Evolutionary conservation across 352 stramenopile species (phyloP).

Genomic region (Globisporangium sylvaticum): DNA sequence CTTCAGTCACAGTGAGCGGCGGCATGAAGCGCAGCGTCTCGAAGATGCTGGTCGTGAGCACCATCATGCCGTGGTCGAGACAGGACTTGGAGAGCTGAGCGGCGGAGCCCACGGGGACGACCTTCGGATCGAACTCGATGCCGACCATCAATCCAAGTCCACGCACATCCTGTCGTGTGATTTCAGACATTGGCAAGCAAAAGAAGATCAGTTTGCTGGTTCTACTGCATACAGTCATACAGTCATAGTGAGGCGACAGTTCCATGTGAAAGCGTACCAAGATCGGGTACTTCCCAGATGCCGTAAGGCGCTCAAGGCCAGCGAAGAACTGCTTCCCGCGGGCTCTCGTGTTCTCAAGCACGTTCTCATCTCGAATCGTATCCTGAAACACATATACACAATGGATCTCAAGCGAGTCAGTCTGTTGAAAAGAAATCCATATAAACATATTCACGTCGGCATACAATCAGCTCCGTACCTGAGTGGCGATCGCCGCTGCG

Average conservation of each 20-base stretch:
- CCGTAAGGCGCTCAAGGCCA: slow-evolving; percentile 74
- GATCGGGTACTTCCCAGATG: slow-evolving; percentile 73
- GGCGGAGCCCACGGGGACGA: slow-evolving; percentile 49
- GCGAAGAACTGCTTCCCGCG: slow-evolving; percentile 74
- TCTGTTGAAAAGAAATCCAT: no score
- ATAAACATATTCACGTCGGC: no score
- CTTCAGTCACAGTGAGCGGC: slow-evolving; percentile 79
- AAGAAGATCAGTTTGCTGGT: background rate
- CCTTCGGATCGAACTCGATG: slow-evolving; percentile 84
- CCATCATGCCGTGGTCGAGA: slow-evolving; percentile 83
- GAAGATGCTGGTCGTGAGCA: slow-evolving; percentile 88
- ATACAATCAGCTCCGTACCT: no score
- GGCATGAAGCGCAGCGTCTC: slow-evolving; percentile 93
- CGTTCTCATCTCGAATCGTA: slow-evolving; percentile 85
- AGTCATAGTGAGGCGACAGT: background rate
- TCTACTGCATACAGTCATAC: background rate
- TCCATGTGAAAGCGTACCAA: background rate
- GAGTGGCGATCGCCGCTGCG: slow-evolving; percentile 86
- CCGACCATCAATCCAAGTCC: slow-evolving; percentile 92
- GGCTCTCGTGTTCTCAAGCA: slow-evolving; percentile 79
- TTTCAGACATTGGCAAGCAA: background rate
- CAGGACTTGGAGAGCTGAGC: slow-evolving; percentile 73
- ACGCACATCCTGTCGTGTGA: slow-evolving; percentile 64
- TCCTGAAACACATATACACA: slow-evolving; percentile 32
- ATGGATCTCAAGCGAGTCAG: background rate